A percentile compares a stretch with the other conserved stretches of the same genome.
These are phyloP conservation scores for Diplotaxis tenuifolia DNA, from an alignment of 345 rosid genomes.

Conservation along the genomic window DNA sequence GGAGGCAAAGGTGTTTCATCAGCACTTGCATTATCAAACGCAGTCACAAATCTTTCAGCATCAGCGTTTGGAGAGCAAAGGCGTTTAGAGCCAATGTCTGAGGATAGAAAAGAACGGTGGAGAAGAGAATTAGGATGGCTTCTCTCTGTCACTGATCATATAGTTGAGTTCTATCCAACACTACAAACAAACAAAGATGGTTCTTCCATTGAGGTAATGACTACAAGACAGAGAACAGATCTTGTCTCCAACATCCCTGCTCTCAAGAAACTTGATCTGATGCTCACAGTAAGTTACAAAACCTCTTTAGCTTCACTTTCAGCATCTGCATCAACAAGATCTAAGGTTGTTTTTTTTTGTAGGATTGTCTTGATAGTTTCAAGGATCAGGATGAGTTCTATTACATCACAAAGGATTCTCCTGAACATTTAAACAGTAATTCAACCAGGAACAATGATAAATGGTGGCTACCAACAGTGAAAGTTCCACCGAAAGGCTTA, in stretches of 20 bases:
- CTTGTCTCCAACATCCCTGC: constrained; percentile 89
- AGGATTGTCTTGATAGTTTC: constrained; percentile 82
- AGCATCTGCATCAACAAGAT: neutral
- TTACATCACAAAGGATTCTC: constrained; percentile 54
- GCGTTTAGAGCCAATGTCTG: constrained; percentile 57
- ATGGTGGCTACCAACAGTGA: constrained; percentile 82
- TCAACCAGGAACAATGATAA: constrained; percentile 62
- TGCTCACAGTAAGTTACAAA: constrained; percentile 92
- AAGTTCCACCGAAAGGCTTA: constrained; percentile 69
- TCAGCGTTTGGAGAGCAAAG: constrained; percentile 48
- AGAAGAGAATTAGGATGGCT: constrained; percentile 64
- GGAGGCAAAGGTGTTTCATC: constrained; percentile 77
- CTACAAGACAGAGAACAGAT: constrained; percentile 70
- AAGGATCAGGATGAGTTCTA: constrained; percentile 63
- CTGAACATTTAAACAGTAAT: constrained; percentile 51
- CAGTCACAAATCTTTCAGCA: constrained; percentile 51
- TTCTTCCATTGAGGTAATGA: constrained; percentile 69
- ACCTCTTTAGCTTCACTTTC: no score
- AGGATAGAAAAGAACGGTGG: constrained; percentile 56
- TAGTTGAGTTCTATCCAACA: constrained; percentile 65
- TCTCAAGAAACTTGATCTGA: constrained; percentile 72
- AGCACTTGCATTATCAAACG: constrained; percentile 67
- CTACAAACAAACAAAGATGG: constrained; percentile 60
- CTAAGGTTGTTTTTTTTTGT: neutral
- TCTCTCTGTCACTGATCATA: constrained; percentile 62